Evolutionary conservation across 177 flowering plant species (phyloP).

Genomic region (Vitis hybrid): DNA sequence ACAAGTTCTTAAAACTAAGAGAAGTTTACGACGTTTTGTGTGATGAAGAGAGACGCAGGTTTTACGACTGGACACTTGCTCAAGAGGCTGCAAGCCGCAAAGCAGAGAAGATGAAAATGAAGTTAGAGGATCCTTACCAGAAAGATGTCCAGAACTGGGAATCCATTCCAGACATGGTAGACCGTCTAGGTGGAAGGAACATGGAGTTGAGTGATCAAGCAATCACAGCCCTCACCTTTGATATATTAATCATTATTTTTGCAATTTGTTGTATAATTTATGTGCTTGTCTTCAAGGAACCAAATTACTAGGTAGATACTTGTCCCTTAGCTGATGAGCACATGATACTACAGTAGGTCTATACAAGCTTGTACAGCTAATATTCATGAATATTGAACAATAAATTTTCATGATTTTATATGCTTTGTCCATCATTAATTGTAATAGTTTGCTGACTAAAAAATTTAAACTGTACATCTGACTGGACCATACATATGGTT

Average conservation of each 20-base stretch:
- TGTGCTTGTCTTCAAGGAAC: slow-evolving; percentile 62
- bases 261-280: slow-evolving; percentile 53
- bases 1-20: slow-evolving; percentile 75
- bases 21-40: slow-evolving; percentile 69
- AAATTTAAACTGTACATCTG: too few relatives aligned
- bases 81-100: slow-evolving; percentile 76
- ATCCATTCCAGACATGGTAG: slow-evolving; percentile 76
- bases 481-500: too few relatives aligned
- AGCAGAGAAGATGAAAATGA: slow-evolving; percentile 74
- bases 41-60: slow-evolving; percentile 63
- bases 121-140: slow-evolving; percentile 68
- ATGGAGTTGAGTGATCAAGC: slow-evolving; percentile 84
- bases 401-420: too few relatives aligned
- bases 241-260: slow-evolving; percentile 52
- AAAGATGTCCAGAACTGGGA: slow-evolving; percentile 46
- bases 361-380: too few relatives aligned
- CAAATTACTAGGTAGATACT: slow-evolving; percentile 19
- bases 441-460: too few relatives aligned
- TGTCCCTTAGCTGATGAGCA: too few relatives aligned
- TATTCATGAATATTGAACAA: too few relatives aligned
- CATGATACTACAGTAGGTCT: too few relatives aligned
- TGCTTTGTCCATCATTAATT: too few relatives aligned
- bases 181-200: slow-evolving; percentile 79
- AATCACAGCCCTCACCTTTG: slow-evolving; percentile 65
- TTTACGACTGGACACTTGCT: slow-evolving; percentile 87